These are phyloP conservation scores for Xylaria sp. DNA, from an alignment of 2,329 filamentous ascomycete genomes.

Conservation along the genomic window DNA sequence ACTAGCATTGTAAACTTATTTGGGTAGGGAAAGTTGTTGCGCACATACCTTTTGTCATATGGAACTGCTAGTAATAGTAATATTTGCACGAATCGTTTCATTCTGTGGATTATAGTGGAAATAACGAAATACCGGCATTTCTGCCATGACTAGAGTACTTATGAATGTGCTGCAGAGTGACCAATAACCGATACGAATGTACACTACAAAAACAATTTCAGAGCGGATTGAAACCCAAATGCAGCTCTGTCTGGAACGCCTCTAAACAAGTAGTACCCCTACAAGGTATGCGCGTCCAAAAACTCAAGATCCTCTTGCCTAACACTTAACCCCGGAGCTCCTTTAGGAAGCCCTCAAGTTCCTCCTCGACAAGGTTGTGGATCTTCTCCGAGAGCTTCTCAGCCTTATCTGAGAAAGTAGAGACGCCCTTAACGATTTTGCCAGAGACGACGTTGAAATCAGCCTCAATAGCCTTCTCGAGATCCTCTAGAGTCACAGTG, in stretches of 20 bases:
- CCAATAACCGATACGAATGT: constrained; percentile 42
- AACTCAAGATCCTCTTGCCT: constrained; percentile 10
- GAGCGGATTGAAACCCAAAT: constrained; percentile 29
- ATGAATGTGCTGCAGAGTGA: constrained; percentile 42
- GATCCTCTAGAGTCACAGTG: constrained; percentile 63
- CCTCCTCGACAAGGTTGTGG: constrained; percentile 69
- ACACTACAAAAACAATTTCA: constrained; percentile 43
- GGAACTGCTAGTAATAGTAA: neutral
- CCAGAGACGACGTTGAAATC: constrained; percentile 70
- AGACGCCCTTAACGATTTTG: constrained; percentile 65
- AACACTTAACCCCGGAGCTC: constrained; percentile 56
- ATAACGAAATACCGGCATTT: constrained; percentile 34
- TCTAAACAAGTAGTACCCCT: constrained; percentile 30
- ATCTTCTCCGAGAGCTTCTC: constrained; percentile 73
- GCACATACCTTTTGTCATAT: too few relatives aligned
- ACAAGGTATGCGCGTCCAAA: constrained; percentile 23
- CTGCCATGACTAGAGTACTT: constrained; percentile 39
- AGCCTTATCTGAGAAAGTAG: constrained; percentile 65
- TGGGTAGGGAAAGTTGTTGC: too few relatives aligned
- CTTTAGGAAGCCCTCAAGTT: constrained; percentile 69
- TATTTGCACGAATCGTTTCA: neutral
- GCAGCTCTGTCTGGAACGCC: constrained; percentile 29
- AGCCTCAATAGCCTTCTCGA: constrained; percentile 69
- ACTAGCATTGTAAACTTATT: too few relatives aligned
- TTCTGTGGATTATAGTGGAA: constrained; percentile 15